Base-by-base conservation (phyloP, 139 green algal genomes). In the Tetradesmus obliquus region DNA sequence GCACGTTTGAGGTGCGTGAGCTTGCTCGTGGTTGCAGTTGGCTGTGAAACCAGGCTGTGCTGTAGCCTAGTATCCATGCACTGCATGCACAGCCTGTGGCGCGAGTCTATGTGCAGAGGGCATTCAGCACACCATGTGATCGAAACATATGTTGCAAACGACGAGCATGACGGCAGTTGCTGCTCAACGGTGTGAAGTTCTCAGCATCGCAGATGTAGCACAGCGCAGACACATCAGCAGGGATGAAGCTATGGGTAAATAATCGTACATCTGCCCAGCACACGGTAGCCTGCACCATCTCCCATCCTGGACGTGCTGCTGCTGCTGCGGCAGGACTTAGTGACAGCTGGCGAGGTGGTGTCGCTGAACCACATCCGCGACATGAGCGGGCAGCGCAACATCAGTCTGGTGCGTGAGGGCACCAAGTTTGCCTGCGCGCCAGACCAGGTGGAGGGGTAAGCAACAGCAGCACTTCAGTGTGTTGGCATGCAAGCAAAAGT, bases 311-410 rank as follows among this genome's bases (percentile, higher is more conserved):
- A 24, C 17, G 8, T 76, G 66, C 66, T 76, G 66, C 66, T 76
- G 66, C 15, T 76, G 66, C 66, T 76, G 66, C 66, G 24, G 24
- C 85, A 89, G 87, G 87, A 62, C 2, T 13, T 60, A 12, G 87
- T 91, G 3, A 91, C 72, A 76, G 66, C 87, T n/a, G 87, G 87
- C 24, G 72, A 91, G 57, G 74, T 91, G 2, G 87, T 91, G 55
- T 91, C 87, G 9, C 55, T 91, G 20, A 91, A 91, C 54, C 87
- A 91, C 87, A 91, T 91, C 55, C 72, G 88, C 19, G 88, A 91
- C 57, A 91, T 91, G 88, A 62, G 62, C 13, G 88, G 88, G 7
- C 76, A 91, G 76, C 76, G 88, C 24, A 91, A 91, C 88, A 57
- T 91, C 55, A 80, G 45, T 24, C 4, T 86, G 22, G 88, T 91